These are phyloP conservation scores for Ensete glaucum DNA, from an alignment of 176 grass and related monocot genomes.

Conservation along the genomic window DNA sequence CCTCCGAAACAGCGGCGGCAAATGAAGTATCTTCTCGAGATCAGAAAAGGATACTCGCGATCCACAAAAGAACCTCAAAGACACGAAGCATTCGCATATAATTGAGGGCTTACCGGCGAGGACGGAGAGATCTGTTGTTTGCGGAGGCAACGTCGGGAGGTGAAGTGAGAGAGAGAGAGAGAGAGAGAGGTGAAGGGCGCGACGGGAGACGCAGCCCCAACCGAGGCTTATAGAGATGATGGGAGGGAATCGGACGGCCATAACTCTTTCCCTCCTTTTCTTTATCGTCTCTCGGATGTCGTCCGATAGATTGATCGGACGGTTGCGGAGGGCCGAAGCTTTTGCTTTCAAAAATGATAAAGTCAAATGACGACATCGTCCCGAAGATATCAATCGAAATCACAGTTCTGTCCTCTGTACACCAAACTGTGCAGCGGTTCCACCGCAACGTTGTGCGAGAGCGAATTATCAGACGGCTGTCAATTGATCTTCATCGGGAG, in stretches of 20 bases:
- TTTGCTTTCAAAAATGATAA: not conserved
- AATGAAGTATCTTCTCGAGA: not conserved
- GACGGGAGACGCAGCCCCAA: not conserved
- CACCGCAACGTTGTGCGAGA: too few species aligned
- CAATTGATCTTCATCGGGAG: too few species aligned
- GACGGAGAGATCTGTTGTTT: not conserved
- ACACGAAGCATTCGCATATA: not conserved
- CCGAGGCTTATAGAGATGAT: not conserved
- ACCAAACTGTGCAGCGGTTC: too few species aligned
- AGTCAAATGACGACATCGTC: too few species aligned
- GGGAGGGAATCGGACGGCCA: not conserved
- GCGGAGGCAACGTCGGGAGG: not conserved
- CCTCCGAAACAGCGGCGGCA: not conserved
- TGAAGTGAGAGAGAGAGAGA: not conserved
- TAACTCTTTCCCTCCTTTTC: not conserved
- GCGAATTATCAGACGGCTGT: too few species aligned
- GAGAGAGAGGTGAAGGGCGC: not conserved
- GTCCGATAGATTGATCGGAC: not conserved
- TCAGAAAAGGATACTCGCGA: not conserved
- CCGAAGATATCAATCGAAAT: not conserved
- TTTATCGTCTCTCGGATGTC: not conserved
- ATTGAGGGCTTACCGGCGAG: not conserved
- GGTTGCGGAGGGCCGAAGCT: not conserved
- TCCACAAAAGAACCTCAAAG: not conserved
- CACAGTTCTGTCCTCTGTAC: not conserved